Evolutionary conservation across 1,284 basidiomycete species (phyloP), one percentile per base, ranked within the genome.

Genomic region (Cystodermella granulosa): DNA sequence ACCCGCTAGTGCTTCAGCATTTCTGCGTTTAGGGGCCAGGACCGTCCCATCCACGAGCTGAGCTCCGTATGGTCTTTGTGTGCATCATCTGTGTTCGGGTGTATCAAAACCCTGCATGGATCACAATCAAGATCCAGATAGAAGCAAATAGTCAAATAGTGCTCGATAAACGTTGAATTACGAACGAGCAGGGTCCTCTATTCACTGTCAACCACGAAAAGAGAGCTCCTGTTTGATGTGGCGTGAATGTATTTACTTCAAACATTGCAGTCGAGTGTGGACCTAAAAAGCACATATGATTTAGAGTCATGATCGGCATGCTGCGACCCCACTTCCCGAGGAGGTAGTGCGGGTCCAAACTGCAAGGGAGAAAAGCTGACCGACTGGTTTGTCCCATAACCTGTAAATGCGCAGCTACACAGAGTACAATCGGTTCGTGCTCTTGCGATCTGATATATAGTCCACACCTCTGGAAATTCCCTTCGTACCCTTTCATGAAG

Each of bases 261-360:
- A 84, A 85, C 80, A 83, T 84, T 2, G 81, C 75, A 2, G 75
- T 74, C 0, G 83, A 80, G 53, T 83, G 80, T 1, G 79, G 81
- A 2, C 80, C 77, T 77, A 43, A 38, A 16, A 20, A 22, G 24
- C 40, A 28, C 49, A 24, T 36, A n/a, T 26, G 26, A 34, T n/a
- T 34, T 34, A 14, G 21, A 22, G 45, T 21, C 2, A 35, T 24
- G 40, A 21, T 28, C 37, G 22, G 16, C 15, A 20, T 22, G n/a
- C n/a, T n/a, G n/a, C n/a, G n/a, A n/a, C n/a, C n/a, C n/a, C n/a
- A n/a, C n/a, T n/a, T n/a, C n/a, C n/a, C n/a, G n/a, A n/a, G n/a
- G n/a, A n/a, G n/a, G n/a, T n/a, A n/a, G n/a, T n/a, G n/a, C n/a
- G n/a, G n/a, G n/a, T n/a, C n/a, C n/a, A n/a, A n/a, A n/a, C n/a